Evolutionary conservation across 192 early-diverging fungal genomes (phyloP), one percentile per base, ranked within the genome.

Genomic region (Gamsiella multidivaricata): DNA sequence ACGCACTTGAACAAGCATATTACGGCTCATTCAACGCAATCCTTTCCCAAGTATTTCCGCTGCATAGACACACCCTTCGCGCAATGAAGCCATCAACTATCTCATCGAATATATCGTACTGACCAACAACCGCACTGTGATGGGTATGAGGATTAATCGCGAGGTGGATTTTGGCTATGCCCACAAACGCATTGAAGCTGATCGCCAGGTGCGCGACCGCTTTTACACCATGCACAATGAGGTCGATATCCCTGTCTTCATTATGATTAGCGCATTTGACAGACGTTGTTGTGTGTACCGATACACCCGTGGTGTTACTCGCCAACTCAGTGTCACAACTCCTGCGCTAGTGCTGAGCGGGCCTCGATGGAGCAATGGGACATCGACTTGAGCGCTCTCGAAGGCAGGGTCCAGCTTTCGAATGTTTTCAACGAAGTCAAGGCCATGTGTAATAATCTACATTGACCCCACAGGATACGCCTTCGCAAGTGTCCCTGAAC

Each of bases 11-110:
- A 33, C 53, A 54, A 54, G 53, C 31, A 2, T 54, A 54, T 34
- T 54, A 54, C 34, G 53, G 53, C 3, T 32, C 53, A 33, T 54
- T 33, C 31, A 54, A 54, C 53, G 34, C 18, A 17, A 54, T 54
- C 18, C 32, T 54, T 3, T 33, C 22, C 53, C 53, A 34, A 17
- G 32, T 34, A 15, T 54, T 54, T 17, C 26, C 53, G 18, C 2
- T 18, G 18, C 53, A 54, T 32, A 54, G 6, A 54, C 8, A 34
- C 28, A 34, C 18, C 31, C 53, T 18, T 15, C 2, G 4, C 2
- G 28, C 18, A 3, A 5, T 8, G 32, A 54, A 54, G 32, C 17
- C 7, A 33, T 54, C 28, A 32, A 34, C 18, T 54, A 18, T 17
- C 53, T 54, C 18, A 54, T 29, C 53, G 53, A 29, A 54, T 51